Evolutionary conservation across 257 asterid genomes (phyloP), one percentile per base, ranked within the genome.

Genomic region (Lycium barbarum): DNA sequence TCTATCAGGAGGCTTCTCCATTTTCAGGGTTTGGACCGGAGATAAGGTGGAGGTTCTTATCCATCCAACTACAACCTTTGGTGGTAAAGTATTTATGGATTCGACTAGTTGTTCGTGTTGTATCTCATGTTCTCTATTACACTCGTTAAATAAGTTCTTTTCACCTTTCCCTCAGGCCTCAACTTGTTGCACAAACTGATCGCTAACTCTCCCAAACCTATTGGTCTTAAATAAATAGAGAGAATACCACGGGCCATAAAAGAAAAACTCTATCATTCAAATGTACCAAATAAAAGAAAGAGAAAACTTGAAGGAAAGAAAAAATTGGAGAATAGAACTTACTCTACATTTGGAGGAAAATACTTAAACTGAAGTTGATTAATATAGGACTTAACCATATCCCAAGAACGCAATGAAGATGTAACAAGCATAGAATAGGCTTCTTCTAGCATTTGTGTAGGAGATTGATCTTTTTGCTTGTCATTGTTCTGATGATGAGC

Each of bases 341-440:
- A 87, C 89, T 87, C 89, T 40, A 87, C n/a, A 84, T 85, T 83
- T 67, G 89, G 89, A 55, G 86, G 86, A 26, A 74, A 81, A 33
- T 70, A 84, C 36, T 84, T 54, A 1, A 57, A 36, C 59, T 87
- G 79, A 20, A 79, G 17, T 65, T 85, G 78, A 47, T 83, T 66
- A 62, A 85, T 65, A 15, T 84, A 62, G 22, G 83, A 79, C 84
- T 78, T 85, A 79, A 70, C 40, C 33, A 26, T 79, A 10, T 87
- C 80, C 88, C 80, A 84, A 13, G 84, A 83, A 33, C 35, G 9
- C 1, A 74, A 74, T 2, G 85, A 72, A n/a, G 83, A 81, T 81
- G 70, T 63, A 36, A 78, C 43, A 33, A 85, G 43, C 65, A 71
- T 43, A 20, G 74, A 18, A 54, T 85, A 80, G 5, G 84, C 71